Base-by-base conservation (phyloP, 257 asterid species). In the Salvia rosmarinus region DNA sequence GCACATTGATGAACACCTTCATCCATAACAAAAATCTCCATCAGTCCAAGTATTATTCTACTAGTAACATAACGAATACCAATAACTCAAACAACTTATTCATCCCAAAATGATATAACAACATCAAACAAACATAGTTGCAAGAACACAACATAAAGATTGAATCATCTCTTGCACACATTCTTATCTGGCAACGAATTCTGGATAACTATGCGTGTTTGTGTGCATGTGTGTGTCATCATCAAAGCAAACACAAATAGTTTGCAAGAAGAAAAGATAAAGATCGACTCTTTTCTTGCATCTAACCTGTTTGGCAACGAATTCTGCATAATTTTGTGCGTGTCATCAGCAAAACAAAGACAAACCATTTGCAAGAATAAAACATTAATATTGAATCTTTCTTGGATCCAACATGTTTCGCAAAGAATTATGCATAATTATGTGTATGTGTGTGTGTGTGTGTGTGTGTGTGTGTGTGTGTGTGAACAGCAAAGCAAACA, bases 1-100 rank as follows among this genome's bases (percentile, higher is more conserved):
- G 95, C 16, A 89, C 95, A 83, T 89, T 89, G 83, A 89, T 75
- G 83, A 85, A 89, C 79, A 89, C 88, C 96, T 89, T 72, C 40
- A 17, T 58, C 54, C 63, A 71, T 68, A 42, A 61, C 72, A 52
- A 69, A 39, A 2, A 37, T 35, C 19, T 17, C 17, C 19, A 28
- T 28, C 13, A 23, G 17, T 57, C 28, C 20, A 58, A 47, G n/a
- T n/a, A n/a, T n/a, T n/a, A n/a, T n/a, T n/a, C 49, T 43, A 43
- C 1, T 3, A 43, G 16, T 12, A 43, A n/a, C 49, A 43, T n/a
- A 3, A 37, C 44, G 2, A 37, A 6, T 37, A 39, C 44, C 44
- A 39, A 49, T n/a, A n/a, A n/a, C n/a, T n/a, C n/a, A n/a, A n/a
- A n/a, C n/a, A n/a, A n/a, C n/a, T n/a, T n/a, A n/a, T n/a, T n/a